Evolutionary conservation across 768 basidiomycete genomes (phyloP).

Genomic region (Collybiopsis confluens): DNA sequence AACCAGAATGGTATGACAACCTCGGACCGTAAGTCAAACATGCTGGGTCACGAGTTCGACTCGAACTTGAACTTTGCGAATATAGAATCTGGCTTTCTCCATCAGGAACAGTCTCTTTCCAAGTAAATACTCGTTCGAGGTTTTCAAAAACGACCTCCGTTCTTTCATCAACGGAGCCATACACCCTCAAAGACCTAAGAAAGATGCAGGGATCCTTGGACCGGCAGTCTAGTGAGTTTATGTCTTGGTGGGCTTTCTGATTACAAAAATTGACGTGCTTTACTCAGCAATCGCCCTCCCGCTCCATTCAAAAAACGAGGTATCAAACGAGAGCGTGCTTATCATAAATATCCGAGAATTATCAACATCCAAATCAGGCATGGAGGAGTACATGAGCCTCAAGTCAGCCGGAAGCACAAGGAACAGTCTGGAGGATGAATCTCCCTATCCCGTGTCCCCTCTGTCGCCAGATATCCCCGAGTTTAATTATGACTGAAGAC

Average conservation of each 20-base stretch:
- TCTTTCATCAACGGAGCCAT: background rate
- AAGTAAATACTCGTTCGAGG: constrained; percentile 3
- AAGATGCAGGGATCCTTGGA: constrained; percentile 6
- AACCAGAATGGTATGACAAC: constrained; percentile 8
- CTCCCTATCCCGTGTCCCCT: background rate
- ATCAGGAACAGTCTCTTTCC: background rate
- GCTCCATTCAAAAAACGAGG: background rate
- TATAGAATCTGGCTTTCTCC: constrained; percentile 3
- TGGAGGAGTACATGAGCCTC: constrained; percentile 5
- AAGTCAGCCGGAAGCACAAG: constrained; percentile 1
- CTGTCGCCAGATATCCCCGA: background rate
- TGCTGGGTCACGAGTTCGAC: no score
- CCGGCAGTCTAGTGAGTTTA: constrained; percentile 1
- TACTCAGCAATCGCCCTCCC: constrained; percentile 4
- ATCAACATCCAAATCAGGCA: constrained; percentile 1
- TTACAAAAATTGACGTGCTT: no score
- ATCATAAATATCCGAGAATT: constrained; percentile 5
- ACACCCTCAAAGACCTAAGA: background rate
- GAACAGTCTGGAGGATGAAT: constrained; percentile 1
- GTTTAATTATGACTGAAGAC: background rate
- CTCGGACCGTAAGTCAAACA: constrained; percentile 8
- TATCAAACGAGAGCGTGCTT: background rate
- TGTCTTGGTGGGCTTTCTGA: no score
- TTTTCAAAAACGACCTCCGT: constrained; percentile 7
- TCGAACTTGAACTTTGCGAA: no score